A percentile compares a stretch with the other conserved stretches of the same genome.
phyloP scores from a whole-genome alignment of 345 rosid species.

The Microthlaspi erraticum region DNA sequence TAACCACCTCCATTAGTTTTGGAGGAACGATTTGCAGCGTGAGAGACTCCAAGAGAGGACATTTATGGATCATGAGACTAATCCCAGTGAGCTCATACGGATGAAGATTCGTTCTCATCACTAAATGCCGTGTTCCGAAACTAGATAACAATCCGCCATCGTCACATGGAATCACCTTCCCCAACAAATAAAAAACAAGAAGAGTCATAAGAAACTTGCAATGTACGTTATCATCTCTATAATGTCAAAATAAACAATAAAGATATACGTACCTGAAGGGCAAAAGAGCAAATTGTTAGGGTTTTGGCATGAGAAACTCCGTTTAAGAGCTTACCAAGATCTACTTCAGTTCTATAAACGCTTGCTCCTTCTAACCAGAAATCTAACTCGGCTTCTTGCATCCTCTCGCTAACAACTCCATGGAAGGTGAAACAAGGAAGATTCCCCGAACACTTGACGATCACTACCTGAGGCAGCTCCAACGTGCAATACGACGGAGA shows the following conservation, averaged over 20 bases:
- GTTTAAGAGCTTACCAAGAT: background rate
- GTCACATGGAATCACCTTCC: background rate
- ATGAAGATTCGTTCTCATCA: background rate
- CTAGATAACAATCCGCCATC: background rate
- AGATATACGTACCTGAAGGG: background rate
- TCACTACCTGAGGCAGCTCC: background rate
- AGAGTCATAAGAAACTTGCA: background rate
- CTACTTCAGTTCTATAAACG: background rate
- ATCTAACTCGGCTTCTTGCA: background rate
- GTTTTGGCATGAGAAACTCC: background rate
- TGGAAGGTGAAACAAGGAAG: background rate
- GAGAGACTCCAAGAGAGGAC: constrained; percentile 39
- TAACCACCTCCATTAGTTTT: too few relatives aligned
- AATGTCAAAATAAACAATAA: background rate
- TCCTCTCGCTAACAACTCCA: background rate
- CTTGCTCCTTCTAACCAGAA: background rate
- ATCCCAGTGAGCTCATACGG: background rate
- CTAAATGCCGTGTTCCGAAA: background rate
- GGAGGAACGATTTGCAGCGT: constrained; percentile 41
- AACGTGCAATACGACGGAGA: background rate
- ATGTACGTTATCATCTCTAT: background rate
- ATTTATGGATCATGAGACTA: constrained; percentile 45
- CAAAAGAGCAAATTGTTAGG: background rate
- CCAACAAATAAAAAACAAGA: background rate
- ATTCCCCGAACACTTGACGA: background rate